phyloP scores from a whole-genome alignment of 129 eudicot genomes.

The Helichrysum umbraculigerum region DNA sequence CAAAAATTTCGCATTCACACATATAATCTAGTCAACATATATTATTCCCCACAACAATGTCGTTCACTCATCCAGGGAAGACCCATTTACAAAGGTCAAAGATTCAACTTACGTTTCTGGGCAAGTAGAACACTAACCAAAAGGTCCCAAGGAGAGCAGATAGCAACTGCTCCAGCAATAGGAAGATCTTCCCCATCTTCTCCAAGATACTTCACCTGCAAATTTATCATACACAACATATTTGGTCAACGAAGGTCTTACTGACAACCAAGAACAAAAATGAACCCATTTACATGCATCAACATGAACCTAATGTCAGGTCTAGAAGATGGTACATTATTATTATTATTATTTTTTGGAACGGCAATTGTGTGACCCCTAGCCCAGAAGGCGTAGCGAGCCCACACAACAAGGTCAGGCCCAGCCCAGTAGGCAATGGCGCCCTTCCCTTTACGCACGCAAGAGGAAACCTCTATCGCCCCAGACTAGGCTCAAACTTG shows the following conservation, averaged over 20 bases:
- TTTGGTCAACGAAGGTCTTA: not conserved
- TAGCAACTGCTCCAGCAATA: conserved; percentile 85
- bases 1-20: not conserved
- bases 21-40: not conserved
- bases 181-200: conserved; percentile 90
- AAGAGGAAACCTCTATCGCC: no score
- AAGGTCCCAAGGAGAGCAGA: conserved; percentile 97
- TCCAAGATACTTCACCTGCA: conserved; percentile 92
- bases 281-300: not conserved
- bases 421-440: no score
- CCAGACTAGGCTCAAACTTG: no score
- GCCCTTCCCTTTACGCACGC: no score
- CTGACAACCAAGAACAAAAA: not conserved
- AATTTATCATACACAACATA: not conserved
- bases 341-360: no score
- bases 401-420: no score
- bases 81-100: conserved; percentile 10
- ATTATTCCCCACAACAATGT: not conserved
- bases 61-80: not conserved
- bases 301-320: not conserved
- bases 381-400: no score
- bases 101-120: not conserved
- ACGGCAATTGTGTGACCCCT: no score
- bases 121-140: conserved; percentile 57
- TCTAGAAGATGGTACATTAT: not conserved